Evolutionary conservation across 2,329 filamentous ascomycete species (phyloP), one percentile per base, ranked within the genome.

Genomic region (Colletotrichum tamarilloi): DNA sequence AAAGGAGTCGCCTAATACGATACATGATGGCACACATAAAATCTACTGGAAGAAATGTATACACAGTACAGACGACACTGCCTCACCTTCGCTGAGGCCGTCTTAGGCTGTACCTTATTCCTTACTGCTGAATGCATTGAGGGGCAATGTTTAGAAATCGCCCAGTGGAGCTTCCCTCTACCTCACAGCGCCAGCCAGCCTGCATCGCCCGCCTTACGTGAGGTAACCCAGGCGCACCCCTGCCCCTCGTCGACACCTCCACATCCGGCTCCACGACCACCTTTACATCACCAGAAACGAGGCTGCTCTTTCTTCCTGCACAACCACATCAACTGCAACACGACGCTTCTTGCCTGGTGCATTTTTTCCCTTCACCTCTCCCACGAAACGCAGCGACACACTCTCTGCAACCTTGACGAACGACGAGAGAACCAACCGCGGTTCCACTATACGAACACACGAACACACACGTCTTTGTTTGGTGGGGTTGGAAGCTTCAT

Each of bases 401-500:
- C 55, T 53, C 5, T 46, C 32, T 32, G 32, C 32, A 32, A 3
- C 78, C 76, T 78, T 78, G 32, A 66, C 65, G 65, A 66, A 55
- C 63, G 26, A 72, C 65, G 75, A 73, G 62, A 59, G 14, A 30
- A 11, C 42, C 42, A 19, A 8, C 26, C n/a, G 19, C 28, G 53
- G 30, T 62, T 53, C 55, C 38, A 59, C 63, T 32, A 58, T 22
- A 52, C 64, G 35, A 62, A 46, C 49, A 57, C 32, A 28, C 58
- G 38, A 68, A 58, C 14, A 62, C 65, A 68, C 57, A 65, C 67
- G 69, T 75, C 65, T 68, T 72, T 72, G 52, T 76, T 62, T 72
- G 78, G 82, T 76, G 81, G 80, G 82, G 82, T 83, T 79, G 42
- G 42, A 75, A 83, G 78, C 80, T 84, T 77, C 79, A 80, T 68